Evolutionary conservation across 2,329 filamentous ascomycete species (phyloP), one percentile per base, ranked within the genome.

Genomic region (Ambrosiella beaveri): DNA sequence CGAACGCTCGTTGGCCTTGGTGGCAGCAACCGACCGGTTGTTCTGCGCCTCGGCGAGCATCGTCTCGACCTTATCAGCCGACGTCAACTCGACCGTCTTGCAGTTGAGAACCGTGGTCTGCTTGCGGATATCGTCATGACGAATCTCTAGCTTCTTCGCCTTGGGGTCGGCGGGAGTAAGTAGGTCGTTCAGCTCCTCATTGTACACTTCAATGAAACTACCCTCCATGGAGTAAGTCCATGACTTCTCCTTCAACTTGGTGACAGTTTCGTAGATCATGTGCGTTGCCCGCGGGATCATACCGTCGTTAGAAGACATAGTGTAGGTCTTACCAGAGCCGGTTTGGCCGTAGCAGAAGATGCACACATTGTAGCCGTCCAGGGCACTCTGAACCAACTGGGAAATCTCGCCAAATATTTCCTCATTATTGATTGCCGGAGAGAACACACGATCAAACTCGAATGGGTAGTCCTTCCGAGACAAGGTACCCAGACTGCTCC

Each of bases 321-420:
- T 97, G 67, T 85, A 87, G 0, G 93, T 98, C 75, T 98, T 98
- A 61, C 93, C 93, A 15, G 90, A 93, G 2, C 93, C 93, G 0
- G 93, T 98, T 70, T 98, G 93, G 49, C 93, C 93, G 67, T 98
- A 98, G 67, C 90, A 96, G 72, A 98, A 95, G 62, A 98, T 97
- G 70, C 91, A 97, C 56, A 98, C 93, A 64, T 97, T 98, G 74
- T 95, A 98, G 1, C 93, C 93, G 66, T 98, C 93, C 44, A 98
- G 76, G 0, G 94, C 93, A 64, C 88, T 95, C 70, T 98, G 93
- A 1, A 98, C 90, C 39, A 98, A 79, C 68, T 98, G 93, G 59
- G 88, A 94, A 67, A 97, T 97, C 68, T 98, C 93, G 58, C 87
- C 88, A 67, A 98, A 98, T 1, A 98, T 84, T 63, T 95, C 85